Evolutionary conservation across 768 basidiomycete species (phyloP), one percentile per base, ranked within the genome.

Genomic region (Amanita muscaria): DNA sequence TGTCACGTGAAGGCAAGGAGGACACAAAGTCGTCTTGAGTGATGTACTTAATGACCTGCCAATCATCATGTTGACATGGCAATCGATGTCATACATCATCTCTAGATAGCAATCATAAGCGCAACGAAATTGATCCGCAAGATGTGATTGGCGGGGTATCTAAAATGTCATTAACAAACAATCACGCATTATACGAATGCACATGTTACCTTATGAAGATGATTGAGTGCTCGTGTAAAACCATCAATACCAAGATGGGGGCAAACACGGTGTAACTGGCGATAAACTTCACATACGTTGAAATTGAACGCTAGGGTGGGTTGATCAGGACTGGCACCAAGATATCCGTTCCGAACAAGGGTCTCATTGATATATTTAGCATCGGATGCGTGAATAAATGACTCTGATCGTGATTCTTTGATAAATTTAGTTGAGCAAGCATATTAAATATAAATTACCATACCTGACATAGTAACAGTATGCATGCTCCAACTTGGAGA

Each of bases 191-290:
- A 40, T 36, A 14, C 37, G 34, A 35, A 48, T 22, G n/a, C n/a
- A n/a, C n/a, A n/a, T n/a, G n/a, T n/a, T 40, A 59, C 58, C 12
- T 25, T 7, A 29, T 58, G 57, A 3, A 60, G 32, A 31, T 50
- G n/a, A n/a, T n/a, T n/a, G n/a, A n/a, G n/a, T n/a, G n/a, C n/a
- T n/a, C n/a, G 40, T 16, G 47, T 53, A 40, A 49, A 50, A 2
- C 50, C 55, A 15, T 56, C 49, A 10, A 61, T 47, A 39, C 53
- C 58, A 27, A 58, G 49, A 0, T 52, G 50, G 0, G 60, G 59
- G 31, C 58, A 59, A 3, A 49, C 50, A 1, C 53, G 50, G 33
- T 58, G 56, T 3, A 52, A 27, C 40, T 61, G 61, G 1, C 54
- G 53, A 35, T 54, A 61, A 1, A 53, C 40, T 15, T 58, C 54